phyloP scores from a whole-genome alignment of 257 asterid species.

The Cynanchum wilfordii region DNA sequence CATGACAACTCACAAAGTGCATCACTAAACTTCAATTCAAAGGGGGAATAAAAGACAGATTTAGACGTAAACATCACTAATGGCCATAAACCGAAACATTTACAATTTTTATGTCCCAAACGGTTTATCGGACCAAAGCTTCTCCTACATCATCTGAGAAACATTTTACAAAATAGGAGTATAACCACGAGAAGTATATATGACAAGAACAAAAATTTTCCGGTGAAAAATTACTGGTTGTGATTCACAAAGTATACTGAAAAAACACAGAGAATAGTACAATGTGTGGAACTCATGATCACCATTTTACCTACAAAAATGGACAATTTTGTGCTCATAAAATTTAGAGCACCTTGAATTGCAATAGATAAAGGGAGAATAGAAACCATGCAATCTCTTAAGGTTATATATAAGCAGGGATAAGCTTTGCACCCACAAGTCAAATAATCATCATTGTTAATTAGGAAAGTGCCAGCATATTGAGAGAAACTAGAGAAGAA shows the following conservation, averaged over 20 bases:
- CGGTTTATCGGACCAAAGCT: neutral
- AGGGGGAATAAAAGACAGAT: neutral
- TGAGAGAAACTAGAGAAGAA: constrained; percentile 4
- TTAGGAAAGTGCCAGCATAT: neutral
- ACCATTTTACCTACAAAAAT: neutral
- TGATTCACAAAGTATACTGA: neutral
- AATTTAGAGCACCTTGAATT: neutral
- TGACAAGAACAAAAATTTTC: neutral
- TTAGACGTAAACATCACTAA: neutral
- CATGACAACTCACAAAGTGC: neutral
- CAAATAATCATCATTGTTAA: neutral
- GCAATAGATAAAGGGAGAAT: neutral
- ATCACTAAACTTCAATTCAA: neutral
- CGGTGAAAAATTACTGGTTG: neutral
- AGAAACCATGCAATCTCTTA: neutral
- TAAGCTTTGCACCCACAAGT: neutral
- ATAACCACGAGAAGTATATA: neutral
- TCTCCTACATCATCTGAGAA: neutral
- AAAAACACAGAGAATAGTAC: neutral
- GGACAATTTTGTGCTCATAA: neutral
- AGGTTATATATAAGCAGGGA: neutral
- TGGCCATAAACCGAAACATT: neutral
- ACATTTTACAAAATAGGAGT: neutral
- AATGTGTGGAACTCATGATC: constrained; percentile 1
- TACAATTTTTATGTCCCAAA: neutral